Evolutionary conservation across 495 filamentous ascomycete genomes (phyloP), one percentile per base, ranked within the genome.

Genomic region (Neurospora sp.): DNA sequence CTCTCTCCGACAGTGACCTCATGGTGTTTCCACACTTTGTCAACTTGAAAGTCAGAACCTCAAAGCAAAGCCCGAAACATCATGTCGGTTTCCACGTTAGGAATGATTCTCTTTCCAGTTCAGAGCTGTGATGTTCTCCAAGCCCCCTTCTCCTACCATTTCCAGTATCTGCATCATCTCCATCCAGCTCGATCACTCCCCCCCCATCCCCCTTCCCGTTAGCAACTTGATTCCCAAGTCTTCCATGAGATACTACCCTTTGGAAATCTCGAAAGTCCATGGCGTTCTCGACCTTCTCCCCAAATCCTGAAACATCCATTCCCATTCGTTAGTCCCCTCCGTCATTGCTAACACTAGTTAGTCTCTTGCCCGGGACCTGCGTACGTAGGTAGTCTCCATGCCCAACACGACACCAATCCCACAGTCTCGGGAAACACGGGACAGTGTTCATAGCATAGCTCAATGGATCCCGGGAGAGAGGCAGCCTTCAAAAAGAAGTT

Each of bases 361-460:
- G 46, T 27, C 9, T 27, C 20, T 11, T 48, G 8, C 12, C 9
- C 20, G 20, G 44, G n/a, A 54, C 46, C 46, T 54, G 46, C 20
- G 46, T 54, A 27, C 20, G 2, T 27, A 31, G 1, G 12, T 35
- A 31, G 31, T 62, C 27, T 35, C 27, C 54, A 35, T 66, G 23
- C 48, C 48, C 48, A 66, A 66, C 54, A 66, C 54, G 4, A 16
- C 73, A 70, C 73, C 73, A 72, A 78, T 78, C 71, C 73, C 75
- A 75, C 44, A 46, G 69, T 71, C 69, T 54, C 69, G 78, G 78
- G 75, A 54, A 72, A 59, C 20, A 59, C 48, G 20, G 54, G 35
- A 66, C 27, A 35, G 27, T 66, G 27, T 66, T 18, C 54, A 35
- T 11, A 12, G 23, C 54, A 20, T 48, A 31, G 31, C 31, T 31